phyloP scores from a whole-genome alignment of 169 alveolate genomes.

The Eimeria acervulina region DNA sequence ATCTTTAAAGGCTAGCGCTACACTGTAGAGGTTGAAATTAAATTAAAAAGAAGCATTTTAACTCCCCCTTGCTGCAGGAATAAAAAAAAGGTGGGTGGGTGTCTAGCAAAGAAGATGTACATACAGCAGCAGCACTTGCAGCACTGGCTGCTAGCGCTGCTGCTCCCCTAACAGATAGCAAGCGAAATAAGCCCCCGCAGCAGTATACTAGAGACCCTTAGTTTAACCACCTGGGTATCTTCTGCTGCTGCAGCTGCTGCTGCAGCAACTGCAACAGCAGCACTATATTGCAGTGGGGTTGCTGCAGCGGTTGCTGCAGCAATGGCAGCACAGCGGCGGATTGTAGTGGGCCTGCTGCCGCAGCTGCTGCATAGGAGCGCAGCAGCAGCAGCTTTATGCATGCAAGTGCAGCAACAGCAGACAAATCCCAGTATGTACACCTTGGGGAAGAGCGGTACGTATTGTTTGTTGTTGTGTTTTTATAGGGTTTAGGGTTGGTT shows the following conservation, averaged over 20 bases:
- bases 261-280: neutral
- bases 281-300: too few relatives aligned
- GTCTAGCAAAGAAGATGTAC: too few relatives aligned
- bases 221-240: neutral
- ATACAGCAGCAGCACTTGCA: neutral
- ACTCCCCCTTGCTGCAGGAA: neutral
- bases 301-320: neutral
- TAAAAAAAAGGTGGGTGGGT: too few relatives aligned
- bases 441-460: too few relatives aligned
- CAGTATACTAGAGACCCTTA: neutral
- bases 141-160: neutral
- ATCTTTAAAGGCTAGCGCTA: too few relatives aligned
- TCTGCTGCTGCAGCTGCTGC: neutral
- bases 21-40: neutral
- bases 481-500: too few relatives aligned
- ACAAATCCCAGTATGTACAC: too few relatives aligned
- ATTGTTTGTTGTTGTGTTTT: too few relatives aligned
- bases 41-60: neutral
- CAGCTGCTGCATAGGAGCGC: neutral
- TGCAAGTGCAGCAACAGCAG: too few relatives aligned
- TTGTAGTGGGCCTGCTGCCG: neutral
- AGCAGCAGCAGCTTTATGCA: too few relatives aligned
- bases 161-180: slow-evolving; percentile 3
- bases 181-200: neutral
- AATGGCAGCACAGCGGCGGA: neutral